Conservation (phyloP, 108 stramenopile genomes). For the Craspedostauros australis region DNA sequence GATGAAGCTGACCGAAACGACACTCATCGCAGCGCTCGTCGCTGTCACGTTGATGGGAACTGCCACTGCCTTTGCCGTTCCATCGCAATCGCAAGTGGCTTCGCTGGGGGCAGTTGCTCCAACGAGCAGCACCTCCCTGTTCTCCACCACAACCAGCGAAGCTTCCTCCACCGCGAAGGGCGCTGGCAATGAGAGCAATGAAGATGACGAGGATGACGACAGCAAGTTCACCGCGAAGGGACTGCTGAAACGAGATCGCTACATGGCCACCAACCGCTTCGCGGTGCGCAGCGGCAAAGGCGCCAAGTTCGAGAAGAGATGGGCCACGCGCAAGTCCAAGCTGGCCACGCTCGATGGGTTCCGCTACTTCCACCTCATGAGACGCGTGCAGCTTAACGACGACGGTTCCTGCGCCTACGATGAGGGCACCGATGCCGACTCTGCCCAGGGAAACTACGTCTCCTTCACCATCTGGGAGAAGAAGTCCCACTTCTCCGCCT, state of each 20-base stretch:
- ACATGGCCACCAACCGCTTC: constrained; percentile 83
- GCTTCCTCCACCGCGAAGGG: no score
- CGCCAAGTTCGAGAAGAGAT: constrained; percentile 82
- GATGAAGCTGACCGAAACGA: no score
- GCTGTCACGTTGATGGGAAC: no score
- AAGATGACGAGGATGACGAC: no score
- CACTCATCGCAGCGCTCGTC: no score
- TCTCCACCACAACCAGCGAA: no score
- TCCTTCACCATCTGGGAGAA: constrained; percentile 80
- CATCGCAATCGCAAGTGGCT: no score
- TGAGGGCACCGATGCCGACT: constrained; percentile 16
- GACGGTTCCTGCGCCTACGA: constrained; percentile 25
- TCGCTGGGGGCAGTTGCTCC: no score
- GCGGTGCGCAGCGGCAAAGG: constrained; percentile 63
- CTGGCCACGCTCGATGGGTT: constrained; percentile 78
- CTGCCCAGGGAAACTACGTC: constrained; percentile 64
- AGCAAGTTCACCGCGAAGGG: constrained; percentile 19
- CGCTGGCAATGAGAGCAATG: no score
- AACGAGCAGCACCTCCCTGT: no score
- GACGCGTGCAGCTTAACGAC: constrained; percentile 48
- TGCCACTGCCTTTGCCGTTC: no score
- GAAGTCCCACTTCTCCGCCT: constrained; percentile 78
- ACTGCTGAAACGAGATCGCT: constrained; percentile 65
- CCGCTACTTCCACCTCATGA: constrained; percentile 83
- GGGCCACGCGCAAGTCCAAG: constrained; percentile 77